A percentile compares a stretch with the other conserved stretches of the same genome.
These are phyloP conservation scores for Cytospora piceae DNA, from an alignment of 2,329 filamentous ascomycete species.

Conservation along the genomic window DNA sequence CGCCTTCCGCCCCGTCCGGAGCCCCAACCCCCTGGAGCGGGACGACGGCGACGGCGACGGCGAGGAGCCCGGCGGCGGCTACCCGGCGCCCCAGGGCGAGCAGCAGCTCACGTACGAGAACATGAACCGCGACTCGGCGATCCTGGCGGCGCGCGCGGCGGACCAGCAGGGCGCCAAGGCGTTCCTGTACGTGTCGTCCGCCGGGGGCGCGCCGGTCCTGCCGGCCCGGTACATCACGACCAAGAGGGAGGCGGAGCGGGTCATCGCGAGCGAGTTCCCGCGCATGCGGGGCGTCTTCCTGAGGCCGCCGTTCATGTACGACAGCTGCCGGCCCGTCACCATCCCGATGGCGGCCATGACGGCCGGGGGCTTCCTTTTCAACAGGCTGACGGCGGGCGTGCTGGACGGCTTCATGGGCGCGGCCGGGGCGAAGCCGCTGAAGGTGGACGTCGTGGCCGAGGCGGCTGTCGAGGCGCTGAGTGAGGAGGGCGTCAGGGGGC, in stretches of 20 bases:
- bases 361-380: slow-evolving; percentile 74
- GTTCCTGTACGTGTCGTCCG: slow-evolving; percentile 89
- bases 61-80: slow-evolving; percentile 62
- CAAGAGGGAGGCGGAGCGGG: slow-evolving; percentile 85
- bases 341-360: slow-evolving; percentile 81
- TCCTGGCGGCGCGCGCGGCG: slow-evolving; percentile 80
- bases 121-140: slow-evolving; percentile 92
- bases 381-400: slow-evolving; percentile 74
- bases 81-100: slow-evolving; percentile 68
- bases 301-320: slow-evolving; percentile 87
- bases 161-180: slow-evolving; percentile 59
- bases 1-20: slow-evolving; percentile 68
- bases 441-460: slow-evolving; percentile 84
- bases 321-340: slow-evolving; percentile 78
- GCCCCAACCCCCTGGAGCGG: slow-evolving; percentile 71
- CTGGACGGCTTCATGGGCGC: slow-evolving; percentile 79
- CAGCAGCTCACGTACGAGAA: slow-evolving; percentile 91
- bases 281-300: slow-evolving; percentile 80
- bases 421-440: slow-evolving; percentile 82
- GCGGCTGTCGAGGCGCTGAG: slow-evolving; percentile 86
- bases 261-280: slow-evolving; percentile 74
- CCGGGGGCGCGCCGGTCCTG: slow-evolving; percentile 81
- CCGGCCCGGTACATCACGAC: slow-evolving; percentile 86
- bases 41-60: slow-evolving; percentile 53
- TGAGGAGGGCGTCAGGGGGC: slow-evolving; percentile 72